These are phyloP conservation scores for Symbiodinium natans DNA, from an alignment of 73 alveolate species.

Conservation along the genomic window DNA sequence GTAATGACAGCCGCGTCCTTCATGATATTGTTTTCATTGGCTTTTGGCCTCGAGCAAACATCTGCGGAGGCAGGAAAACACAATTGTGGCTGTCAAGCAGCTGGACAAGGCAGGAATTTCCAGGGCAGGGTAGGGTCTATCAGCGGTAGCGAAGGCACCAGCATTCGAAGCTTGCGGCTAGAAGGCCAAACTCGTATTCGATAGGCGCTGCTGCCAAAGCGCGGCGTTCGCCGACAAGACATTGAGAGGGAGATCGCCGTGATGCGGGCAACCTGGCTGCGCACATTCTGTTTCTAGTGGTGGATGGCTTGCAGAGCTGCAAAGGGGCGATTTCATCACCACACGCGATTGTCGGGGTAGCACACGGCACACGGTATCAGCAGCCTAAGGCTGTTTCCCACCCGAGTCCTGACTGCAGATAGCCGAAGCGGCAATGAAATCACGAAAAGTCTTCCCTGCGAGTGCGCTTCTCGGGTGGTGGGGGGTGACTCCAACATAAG, in stretches of 20 bases:
- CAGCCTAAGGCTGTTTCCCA: not conserved
- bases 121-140: too few relatives aligned
- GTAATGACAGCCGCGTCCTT: too few relatives aligned
- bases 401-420: not conserved
- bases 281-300: not conserved
- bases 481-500: slow-evolving; percentile 1
- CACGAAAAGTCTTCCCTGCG: too few relatives aligned
- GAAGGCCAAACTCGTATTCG: too few relatives aligned
- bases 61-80: slow-evolving; percentile 37
- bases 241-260: slow-evolving; percentile 96
- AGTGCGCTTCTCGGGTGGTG: too few relatives aligned
- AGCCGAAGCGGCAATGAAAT: too few relatives aligned
- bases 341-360: too few relatives aligned
- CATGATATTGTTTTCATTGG: too few relatives aligned
- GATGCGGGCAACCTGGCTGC: slow-evolving; percentile 95
- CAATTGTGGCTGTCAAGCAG: slow-evolving; percentile 83
- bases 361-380: too few relatives aligned
- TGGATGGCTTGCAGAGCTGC: not conserved
- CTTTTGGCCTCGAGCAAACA: too few relatives aligned
- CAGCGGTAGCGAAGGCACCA: too few relatives aligned
- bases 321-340: not conserved
- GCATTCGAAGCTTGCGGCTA: not conserved
- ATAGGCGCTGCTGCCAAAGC: slow-evolving; percentile 82
- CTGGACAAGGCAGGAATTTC: slow-evolving; percentile 68
- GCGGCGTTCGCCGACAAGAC: slow-evolving; percentile 89